These are phyloP conservation scores for Filobasidium uniguttulatum DNA, from an alignment of 1,284 basidiomycete genomes.

Conservation along the genomic window DNA sequence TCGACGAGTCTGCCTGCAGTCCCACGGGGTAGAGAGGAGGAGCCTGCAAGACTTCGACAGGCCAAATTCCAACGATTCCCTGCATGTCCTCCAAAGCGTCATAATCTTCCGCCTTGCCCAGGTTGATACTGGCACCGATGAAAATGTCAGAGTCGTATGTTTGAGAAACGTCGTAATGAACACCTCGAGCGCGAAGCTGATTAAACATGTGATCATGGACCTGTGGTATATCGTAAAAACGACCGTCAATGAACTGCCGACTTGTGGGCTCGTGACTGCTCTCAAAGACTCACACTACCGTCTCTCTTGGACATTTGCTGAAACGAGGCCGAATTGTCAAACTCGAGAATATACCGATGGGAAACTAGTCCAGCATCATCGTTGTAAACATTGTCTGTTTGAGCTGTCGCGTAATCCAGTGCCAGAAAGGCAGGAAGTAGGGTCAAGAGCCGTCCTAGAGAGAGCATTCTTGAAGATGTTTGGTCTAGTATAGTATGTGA, in stretches of 20 bases:
- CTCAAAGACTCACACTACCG: constrained; percentile 1
- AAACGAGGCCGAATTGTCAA: constrained; percentile 21
- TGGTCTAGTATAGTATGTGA: no score
- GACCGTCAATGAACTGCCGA: not conserved
- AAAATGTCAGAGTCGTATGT: constrained; percentile 41
- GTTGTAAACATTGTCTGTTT: not conserved
- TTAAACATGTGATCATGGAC: constrained; percentile 37
- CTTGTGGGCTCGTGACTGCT: not conserved
- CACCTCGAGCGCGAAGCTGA: constrained; percentile 31
- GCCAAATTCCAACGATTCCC: constrained; percentile 2
- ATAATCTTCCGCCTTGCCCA: constrained; percentile 22
- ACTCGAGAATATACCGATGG: constrained; percentile 30
- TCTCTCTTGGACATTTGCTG: constrained; percentile 5
- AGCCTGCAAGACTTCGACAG: no score
- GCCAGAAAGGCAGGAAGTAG: constrained; percentile 3
- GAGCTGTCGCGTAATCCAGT: not conserved
- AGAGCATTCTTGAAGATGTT: no score
- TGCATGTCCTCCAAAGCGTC: constrained; percentile 1
- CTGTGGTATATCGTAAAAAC: no score
- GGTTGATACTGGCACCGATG: constrained; percentile 39
- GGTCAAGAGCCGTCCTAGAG: no score
- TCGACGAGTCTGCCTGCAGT: constrained; percentile 4
- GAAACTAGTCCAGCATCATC: constrained; percentile 17
- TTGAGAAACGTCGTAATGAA: constrained; percentile 36
- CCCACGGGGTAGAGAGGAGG: no score